These are phyloP conservation scores for Beauveria australis DNA, from an alignment of 2,329 filamentous ascomycete genomes.

Conservation along the genomic window DNA sequence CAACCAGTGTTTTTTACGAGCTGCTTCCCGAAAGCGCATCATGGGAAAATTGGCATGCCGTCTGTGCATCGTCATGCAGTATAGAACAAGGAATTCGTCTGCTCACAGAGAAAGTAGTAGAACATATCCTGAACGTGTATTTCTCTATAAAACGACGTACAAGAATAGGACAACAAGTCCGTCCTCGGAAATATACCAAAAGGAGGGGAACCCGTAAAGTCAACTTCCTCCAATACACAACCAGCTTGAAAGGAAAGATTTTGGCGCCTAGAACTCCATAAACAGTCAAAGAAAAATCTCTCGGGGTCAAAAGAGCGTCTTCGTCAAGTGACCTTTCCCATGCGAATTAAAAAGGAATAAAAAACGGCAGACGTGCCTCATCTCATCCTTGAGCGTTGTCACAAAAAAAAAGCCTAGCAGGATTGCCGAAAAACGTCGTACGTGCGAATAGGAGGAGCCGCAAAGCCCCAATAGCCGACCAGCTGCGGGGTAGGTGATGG, in stretches of 20 bases:
- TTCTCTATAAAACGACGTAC: not conserved
- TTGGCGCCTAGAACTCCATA: not conserved
- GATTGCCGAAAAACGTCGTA: not conserved
- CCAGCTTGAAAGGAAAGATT: not conserved
- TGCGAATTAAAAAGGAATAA: slow-evolving; percentile 2
- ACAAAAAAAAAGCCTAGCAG: not conserved
- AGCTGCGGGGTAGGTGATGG: not conserved
- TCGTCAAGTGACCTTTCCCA: not conserved
- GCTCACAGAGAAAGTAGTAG: not conserved
- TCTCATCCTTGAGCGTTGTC: not conserved
- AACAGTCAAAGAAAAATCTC: not conserved
- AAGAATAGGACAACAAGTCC: not conserved
- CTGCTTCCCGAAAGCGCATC: too few relatives aligned
- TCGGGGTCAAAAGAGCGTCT: slow-evolving; percentile 4
- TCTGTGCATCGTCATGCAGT: too few relatives aligned
- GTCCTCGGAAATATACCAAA: not conserved
- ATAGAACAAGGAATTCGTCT: not conserved
- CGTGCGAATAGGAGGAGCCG: not conserved
- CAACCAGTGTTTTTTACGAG: too few relatives aligned
- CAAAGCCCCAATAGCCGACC: not conserved
- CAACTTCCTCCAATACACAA: not conserved
- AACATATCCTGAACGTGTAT: not conserved
- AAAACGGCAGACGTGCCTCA: not conserved
- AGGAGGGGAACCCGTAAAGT: not conserved
- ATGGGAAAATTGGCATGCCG: too few relatives aligned